Evolutionary conservation across 768 basidiomycete species (phyloP).

Genomic region (Leucocoprinus birnbaumii): DNA sequence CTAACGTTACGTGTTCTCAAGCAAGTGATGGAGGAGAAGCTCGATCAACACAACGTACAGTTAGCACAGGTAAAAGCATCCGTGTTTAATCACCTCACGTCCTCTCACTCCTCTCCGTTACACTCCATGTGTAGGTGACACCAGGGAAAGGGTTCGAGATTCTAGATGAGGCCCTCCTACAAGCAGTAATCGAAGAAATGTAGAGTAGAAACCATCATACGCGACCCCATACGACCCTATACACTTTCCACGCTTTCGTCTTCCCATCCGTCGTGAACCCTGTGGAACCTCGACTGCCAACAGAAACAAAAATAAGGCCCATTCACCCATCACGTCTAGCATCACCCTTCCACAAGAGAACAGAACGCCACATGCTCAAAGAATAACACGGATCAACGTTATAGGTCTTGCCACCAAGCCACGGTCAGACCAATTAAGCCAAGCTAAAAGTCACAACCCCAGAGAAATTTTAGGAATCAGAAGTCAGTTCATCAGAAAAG

Average conservation of each 20-base stretch:
- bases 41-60: slow-evolving; percentile 98
- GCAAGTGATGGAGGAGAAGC: slow-evolving; percentile 99
- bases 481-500: neutral
- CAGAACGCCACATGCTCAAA: no score
- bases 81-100: slow-evolving; percentile 6
- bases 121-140: slow-evolving; percentile 60
- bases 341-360: neutral
- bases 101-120: slow-evolving; percentile 4
- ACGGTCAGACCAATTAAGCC: neutral
- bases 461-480: neutral
- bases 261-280: neutral
- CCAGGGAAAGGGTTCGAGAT: slow-evolving; percentile 83
- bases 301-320: neutral
- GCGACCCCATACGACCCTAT: slow-evolving; percentile 13
- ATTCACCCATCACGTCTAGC: neutral
- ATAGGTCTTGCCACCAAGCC: neutral
- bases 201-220: slow-evolving; percentile 41
- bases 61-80: slow-evolving; percentile 72
- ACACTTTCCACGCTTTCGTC: slow-evolving; percentile 3
- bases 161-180: slow-evolving; percentile 73
- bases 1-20: slow-evolving; percentile 89
- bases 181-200: slow-evolving; percentile 84
- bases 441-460: neutral
- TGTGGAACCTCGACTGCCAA: neutral
- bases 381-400: no score